Percentiles rank a stretch among this genome's conserved stretches.
Evolutionary conservation across 2,329 filamentous ascomycete genomes (phyloP).

Genomic region (Aspergillus thermomutatus): DNA sequence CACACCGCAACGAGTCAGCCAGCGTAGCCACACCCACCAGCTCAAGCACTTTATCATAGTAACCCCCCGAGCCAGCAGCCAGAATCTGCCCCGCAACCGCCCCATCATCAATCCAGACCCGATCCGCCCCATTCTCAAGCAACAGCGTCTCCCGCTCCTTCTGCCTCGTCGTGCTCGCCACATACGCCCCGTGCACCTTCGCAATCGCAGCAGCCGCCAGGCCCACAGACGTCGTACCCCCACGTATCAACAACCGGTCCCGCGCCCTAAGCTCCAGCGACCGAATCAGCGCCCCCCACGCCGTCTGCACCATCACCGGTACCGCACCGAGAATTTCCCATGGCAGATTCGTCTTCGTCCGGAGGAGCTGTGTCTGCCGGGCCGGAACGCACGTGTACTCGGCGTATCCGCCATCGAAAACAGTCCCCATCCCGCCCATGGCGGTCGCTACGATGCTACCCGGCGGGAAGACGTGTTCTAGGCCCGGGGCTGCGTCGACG

Average conservation of each 20-base stretch:
- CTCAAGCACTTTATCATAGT: constrained; percentile 48
- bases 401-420: constrained; percentile 49
- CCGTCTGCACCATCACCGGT: constrained; percentile 52
- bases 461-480: constrained; percentile 30
- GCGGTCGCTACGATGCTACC: constrained; percentile 46
- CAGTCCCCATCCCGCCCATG: constrained; percentile 49
- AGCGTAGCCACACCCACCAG: constrained; percentile 44
- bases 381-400: constrained; percentile 47
- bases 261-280: constrained; percentile 37
- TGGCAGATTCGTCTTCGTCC: constrained; percentile 26
- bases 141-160: constrained; percentile 36
- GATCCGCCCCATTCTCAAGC: constrained; percentile 38
- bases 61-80: constrained; percentile 15
- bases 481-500: constrained; percentile 36
- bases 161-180: constrained; percentile 43
- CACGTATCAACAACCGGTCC: constrained; percentile 48
- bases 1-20: constrained; percentile 43
- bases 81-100: constrained; percentile 36
- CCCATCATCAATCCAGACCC: constrained; percentile 46
- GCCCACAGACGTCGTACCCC: constrained; percentile 49
- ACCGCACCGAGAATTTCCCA: constrained; percentile 47
- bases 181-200: constrained; percentile 37
- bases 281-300: constrained; percentile 44
- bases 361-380: constrained; percentile 38
- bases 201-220: constrained; percentile 47